Evolutionary conservation across 306 rosid species (phyloP).

Genomic region (Inga leiocalycina): DNA sequence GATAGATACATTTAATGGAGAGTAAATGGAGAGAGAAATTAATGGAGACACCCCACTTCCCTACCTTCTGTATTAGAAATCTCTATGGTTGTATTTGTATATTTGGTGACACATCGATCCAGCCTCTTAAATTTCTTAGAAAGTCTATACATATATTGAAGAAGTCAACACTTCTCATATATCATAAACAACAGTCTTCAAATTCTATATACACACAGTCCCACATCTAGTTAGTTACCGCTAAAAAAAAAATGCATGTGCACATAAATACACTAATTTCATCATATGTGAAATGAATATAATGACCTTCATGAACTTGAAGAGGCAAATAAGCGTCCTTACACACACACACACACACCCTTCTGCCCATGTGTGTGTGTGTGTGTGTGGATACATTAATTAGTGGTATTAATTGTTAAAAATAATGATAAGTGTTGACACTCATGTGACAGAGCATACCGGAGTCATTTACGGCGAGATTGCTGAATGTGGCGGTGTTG

Average conservation of each 20-base stretch:
- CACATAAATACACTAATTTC: not conserved
- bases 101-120: not conserved
- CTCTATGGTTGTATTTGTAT: not conserved
- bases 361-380: no score
- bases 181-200: not conserved
- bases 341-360: no score
- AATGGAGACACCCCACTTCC: no score
- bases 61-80: not conserved
- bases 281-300: not conserved
- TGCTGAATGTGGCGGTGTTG: conserved; percentile 65
- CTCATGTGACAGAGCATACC: conserved; percentile 61
- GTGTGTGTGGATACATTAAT: not conserved
- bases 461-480: conserved; percentile 78
- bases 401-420: not conserved
- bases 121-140: no score
- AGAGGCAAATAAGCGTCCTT: not conserved
- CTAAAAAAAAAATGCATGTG: not conserved
- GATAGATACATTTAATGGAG: no score
- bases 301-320: not conserved
- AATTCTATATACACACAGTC: not conserved
- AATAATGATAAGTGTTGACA: not conserved
- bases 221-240: not conserved
- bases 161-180: not conserved
- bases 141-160: no score
- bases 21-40: no score